phyloP scores from a whole-genome alignment of 495 filamentous ascomycete species.

The Collariella sp. region DNA sequence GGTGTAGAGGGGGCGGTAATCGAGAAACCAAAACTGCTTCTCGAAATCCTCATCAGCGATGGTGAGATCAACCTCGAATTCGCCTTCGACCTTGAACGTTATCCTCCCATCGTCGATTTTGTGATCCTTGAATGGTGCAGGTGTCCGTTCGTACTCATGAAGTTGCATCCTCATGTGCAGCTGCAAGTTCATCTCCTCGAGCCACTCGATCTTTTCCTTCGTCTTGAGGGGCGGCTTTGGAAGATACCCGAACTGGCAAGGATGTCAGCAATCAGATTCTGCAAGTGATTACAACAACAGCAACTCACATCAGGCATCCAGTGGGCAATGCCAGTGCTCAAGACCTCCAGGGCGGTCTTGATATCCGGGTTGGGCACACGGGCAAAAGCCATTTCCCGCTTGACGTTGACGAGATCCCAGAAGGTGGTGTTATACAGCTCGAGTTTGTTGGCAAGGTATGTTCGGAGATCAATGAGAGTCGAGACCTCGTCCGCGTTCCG shows the following conservation, averaged over 20 bases:
- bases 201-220: slow-evolving; percentile 54
- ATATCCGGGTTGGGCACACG: slow-evolving; percentile 82
- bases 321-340: slow-evolving; percentile 63
- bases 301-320: slow-evolving; percentile 67
- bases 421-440: slow-evolving; percentile 48
- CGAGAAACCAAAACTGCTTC: slow-evolving; percentile 85
- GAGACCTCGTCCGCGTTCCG: slow-evolving; percentile 66
- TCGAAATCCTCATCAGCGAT: slow-evolving; percentile 71
- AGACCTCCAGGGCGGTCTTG: slow-evolving; percentile 74
- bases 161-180: slow-evolving; percentile 72
- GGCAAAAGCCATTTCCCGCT: slow-evolving; percentile 53
- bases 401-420: slow-evolving; percentile 56
- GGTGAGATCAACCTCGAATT: slow-evolving; percentile 89
- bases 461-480: slow-evolving; percentile 74
- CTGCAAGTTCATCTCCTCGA: slow-evolving; percentile 73
- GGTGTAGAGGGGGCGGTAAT: slow-evolving; percentile 74
- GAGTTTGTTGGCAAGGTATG: slow-evolving; percentile 56
- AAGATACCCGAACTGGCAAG: slow-evolving; percentile 60
- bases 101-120: slow-evolving; percentile 69
- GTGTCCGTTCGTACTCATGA: slow-evolving; percentile 69
- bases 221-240: slow-evolving; percentile 61
- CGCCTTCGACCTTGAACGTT: slow-evolving; percentile 71
- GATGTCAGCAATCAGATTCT: slow-evolving; percentile 14
- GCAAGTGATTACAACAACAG: neutral
- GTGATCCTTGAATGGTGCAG: slow-evolving; percentile 62